Evolutionary conservation across 2,329 filamentous ascomycete genomes (phyloP).

Genomic region (Ophiostoma sp.): DNA sequence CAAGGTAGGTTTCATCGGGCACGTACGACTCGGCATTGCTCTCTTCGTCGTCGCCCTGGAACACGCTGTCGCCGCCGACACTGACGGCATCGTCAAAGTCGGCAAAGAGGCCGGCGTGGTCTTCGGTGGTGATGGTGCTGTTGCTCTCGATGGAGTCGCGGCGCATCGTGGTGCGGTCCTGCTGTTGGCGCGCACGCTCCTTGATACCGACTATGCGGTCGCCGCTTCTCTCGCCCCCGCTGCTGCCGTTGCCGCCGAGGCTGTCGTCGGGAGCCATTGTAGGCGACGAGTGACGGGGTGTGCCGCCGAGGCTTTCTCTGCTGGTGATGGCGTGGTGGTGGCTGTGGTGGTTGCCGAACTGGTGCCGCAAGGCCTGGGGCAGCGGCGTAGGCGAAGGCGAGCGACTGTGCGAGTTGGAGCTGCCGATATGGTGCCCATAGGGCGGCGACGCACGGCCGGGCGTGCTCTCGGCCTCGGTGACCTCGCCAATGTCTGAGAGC

Average conservation of each 20-base stretch:
- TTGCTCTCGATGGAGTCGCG: conserved; percentile 55
- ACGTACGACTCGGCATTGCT: conserved; percentile 56
- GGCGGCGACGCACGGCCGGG: conserved; percentile 37
- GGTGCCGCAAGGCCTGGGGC: conserved; percentile 22
- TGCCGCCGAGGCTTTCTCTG: conserved; percentile 33
- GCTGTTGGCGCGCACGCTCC: conserved; percentile 38
- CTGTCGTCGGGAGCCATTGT: conserved; percentile 39
- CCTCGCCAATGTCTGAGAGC: conserved; percentile 60
- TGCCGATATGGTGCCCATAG: conserved; percentile 16
- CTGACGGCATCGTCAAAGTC: conserved; percentile 60
- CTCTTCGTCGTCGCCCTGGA: conserved; percentile 63
- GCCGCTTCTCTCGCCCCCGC: conserved; percentile 5
- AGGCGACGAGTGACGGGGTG: conserved; percentile 40
- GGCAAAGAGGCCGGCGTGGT: conserved; percentile 46
- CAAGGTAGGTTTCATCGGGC: conserved; percentile 39
- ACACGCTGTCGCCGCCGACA: conserved; percentile 59
- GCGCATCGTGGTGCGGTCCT: conserved; percentile 35
- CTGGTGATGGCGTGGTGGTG: conserved; percentile 29
- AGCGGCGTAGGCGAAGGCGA: conserved; percentile 30
- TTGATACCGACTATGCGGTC: conserved; percentile 35
- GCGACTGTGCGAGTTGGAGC: conserved; percentile 36
- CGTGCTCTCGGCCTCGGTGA: conserved; percentile 50
- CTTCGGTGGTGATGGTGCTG: conserved; percentile 54
- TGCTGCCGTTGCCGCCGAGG: not conserved
- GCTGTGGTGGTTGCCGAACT: conserved; percentile 25